Evolutionary conservation across 192 early-diverging fungal species (phyloP).

Genomic region (Ramicandelaber brevisporus): DNA sequence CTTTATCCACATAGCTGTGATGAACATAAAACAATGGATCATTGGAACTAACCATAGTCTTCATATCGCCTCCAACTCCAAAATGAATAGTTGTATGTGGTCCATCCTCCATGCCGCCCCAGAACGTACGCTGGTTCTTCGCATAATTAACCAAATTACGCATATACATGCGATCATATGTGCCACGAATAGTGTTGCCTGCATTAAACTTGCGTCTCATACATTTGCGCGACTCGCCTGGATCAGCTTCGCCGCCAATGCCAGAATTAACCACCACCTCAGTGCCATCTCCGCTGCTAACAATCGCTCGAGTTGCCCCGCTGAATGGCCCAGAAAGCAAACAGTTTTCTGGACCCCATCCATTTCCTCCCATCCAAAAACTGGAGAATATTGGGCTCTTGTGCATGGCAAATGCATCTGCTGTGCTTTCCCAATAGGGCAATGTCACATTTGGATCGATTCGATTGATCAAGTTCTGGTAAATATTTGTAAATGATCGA

Average conservation of each 20-base stretch:
- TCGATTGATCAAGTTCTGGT: constrained; percentile 2
- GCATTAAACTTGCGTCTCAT: constrained; percentile 1
- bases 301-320: no score
- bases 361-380: constrained; percentile 2
- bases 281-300: no score
- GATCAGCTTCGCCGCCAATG: not conserved
- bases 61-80: constrained; percentile 3
- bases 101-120: not conserved
- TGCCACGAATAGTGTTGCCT: not conserved
- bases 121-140: not conserved
- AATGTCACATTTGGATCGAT: constrained; percentile 9
- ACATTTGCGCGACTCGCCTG: not conserved
- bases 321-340: not conserved
- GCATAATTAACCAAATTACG: not conserved
- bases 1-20: constrained; percentile 18
- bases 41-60: constrained; percentile 4
- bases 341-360: not conserved
- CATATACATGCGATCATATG: not conserved
- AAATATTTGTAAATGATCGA: constrained; percentile 10
- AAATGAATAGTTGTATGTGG: constrained; percentile 2
- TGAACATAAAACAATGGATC: constrained; percentile 22
- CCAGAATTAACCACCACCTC: no score
- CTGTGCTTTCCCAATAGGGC: constrained; percentile 16
- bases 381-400: constrained; percentile 1
- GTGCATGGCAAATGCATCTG: not conserved